Base-by-base conservation (phyloP, 2,329 filamentous ascomycete genomes). In the Phaeosphaeriaceae sp. region DNA sequence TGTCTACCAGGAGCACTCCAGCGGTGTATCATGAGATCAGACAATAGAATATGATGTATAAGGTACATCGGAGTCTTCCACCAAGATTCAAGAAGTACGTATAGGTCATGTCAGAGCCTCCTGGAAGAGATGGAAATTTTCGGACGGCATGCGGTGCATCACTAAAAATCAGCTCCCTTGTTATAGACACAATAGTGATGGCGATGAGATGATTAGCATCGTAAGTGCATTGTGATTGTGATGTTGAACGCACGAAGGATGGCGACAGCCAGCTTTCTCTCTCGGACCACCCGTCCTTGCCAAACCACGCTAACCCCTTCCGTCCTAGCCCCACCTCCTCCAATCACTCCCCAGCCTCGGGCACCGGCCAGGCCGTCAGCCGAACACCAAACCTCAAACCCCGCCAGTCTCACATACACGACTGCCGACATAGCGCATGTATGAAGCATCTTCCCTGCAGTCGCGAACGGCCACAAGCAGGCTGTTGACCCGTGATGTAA, bases 351-450 rank as follows among this genome's bases (percentile, higher is more conserved):
- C 19, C 47, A 49, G 48, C 54, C 52, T 58, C 49, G 56, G 59
- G 56, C 59, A 60, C 23, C 56, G 54, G 52, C 48, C 47, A 28
- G 52, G 19, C 32, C 10, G 44, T 55, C 54, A 66, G 55, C 49
- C 57, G 47, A 28, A 26, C 24, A 44, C 52, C 26, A 44, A 53
- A 55, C 47, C 56, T 61, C 64, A 65, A 49, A 68, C 67, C 58
- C 44, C 54, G 56, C 50, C 28, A 43, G 67, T 69, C 67, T 67
- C 67, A 61, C 26, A 32, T 54, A 44, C 52, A 28, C 58, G 52
- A 46, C 59, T 56, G 24, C 51, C 32, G 51, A 35, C n/a, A 24
- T 24, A 42, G 26, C 26, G 26, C 26, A 28, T 28, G 26, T 28
- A 28, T 28, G 35, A 32, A 22, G 22, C 30, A 52, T 32, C 30